Evolutionary conservation across 805 yeast genomes (phyloP), one percentile per base, ranked within the genome.

Genomic region (Ogataea saltuana): DNA sequence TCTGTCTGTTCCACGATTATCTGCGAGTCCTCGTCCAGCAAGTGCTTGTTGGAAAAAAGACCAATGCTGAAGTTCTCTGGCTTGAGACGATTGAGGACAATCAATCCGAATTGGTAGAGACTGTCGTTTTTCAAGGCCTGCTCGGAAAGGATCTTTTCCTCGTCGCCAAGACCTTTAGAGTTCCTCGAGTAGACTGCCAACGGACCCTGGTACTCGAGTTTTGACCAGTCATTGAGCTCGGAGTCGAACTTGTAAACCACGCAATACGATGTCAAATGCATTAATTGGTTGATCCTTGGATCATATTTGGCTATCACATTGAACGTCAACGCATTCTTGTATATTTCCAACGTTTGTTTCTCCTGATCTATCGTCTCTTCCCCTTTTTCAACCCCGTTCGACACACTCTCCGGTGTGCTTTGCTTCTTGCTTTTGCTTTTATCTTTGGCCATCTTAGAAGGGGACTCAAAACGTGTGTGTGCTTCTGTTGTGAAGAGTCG

Each of bases 281-380:
- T 64, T 22, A 85, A 68, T 57, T 82, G 87, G 44, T 83, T 79
- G 37, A 84, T 78, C 49, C 72, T 71, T 0, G 90, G 85, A 52
- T 85, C 95, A 56, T 85, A 85, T 47, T 89, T 73, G 18, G 85
- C 82, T 22, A 85, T 82, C 40, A 85, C 90, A 58, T 85, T 85
- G 65, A 76, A 85, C 37, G 85, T 83, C 35, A 85, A 65, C 0
- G 90, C 84, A 48, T 78, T 80, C 39, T 81, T 73, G 56, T 80
- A 85, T 17, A 85, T 73, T 39, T 80, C 85, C 42, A 80, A 60
- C 1, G 85, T 77, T 51, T 58, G 64, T 67, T 70, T 48, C 65
- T 71, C 50, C 68, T 69, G 49, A 67, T 71, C 50, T 21, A 37
- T 41, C 34, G 44, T 22, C 74, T 84, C 64, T 68, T 72, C 51